Conservation (phyloP, 1,139 yeast species). For the Komagataea norvegica region DNA sequence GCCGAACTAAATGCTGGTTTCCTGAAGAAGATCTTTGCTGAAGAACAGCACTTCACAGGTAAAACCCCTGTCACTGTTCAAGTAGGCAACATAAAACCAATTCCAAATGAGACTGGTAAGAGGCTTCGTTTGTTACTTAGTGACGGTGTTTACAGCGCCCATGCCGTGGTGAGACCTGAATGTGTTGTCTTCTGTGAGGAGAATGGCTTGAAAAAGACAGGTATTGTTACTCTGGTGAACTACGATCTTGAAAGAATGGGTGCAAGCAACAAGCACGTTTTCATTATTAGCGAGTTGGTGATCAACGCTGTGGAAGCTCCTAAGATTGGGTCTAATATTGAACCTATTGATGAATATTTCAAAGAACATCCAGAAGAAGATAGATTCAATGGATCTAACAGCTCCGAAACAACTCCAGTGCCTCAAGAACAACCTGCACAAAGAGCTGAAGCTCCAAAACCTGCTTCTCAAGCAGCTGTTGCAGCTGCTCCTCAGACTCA, state of each 20-base stretch:
- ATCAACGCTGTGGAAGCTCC: conserved; percentile 40
- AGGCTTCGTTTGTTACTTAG: conserved; percentile 54
- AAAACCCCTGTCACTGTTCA: conserved; percentile 40
- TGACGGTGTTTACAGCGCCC: conserved; percentile 60
- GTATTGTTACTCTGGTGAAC: conserved; percentile 24
- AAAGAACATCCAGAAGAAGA: conserved; percentile 53
- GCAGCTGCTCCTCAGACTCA: background rate
- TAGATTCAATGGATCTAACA: conserved; percentile 27
- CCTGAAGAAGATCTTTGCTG: conserved; percentile 19
- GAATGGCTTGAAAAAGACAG: conserved; percentile 41
- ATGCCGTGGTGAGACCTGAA: conserved; percentile 61
- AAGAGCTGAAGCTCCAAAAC: conserved; percentile 7
- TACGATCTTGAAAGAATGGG: conserved; percentile 41
- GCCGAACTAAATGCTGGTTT: conserved; percentile 15
- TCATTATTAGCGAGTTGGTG: conserved; percentile 49
- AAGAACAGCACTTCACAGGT: conserved; percentile 17
- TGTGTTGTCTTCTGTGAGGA: conserved; percentile 48
- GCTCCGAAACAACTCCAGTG: conserved; percentile 23
- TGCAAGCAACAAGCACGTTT: conserved; percentile 47
- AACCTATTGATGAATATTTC: conserved; percentile 49
- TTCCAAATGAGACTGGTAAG: conserved; percentile 40
- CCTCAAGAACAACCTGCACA: conserved; percentile 18
- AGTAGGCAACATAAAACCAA: conserved; percentile 44
- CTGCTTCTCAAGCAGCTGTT: conserved; percentile 12
- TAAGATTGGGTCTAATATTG: conserved; percentile 37